These are phyloP conservation scores for Stylonectria norvegica DNA, from an alignment of 2,329 filamentous ascomycete genomes.

Conservation along the genomic window DNA sequence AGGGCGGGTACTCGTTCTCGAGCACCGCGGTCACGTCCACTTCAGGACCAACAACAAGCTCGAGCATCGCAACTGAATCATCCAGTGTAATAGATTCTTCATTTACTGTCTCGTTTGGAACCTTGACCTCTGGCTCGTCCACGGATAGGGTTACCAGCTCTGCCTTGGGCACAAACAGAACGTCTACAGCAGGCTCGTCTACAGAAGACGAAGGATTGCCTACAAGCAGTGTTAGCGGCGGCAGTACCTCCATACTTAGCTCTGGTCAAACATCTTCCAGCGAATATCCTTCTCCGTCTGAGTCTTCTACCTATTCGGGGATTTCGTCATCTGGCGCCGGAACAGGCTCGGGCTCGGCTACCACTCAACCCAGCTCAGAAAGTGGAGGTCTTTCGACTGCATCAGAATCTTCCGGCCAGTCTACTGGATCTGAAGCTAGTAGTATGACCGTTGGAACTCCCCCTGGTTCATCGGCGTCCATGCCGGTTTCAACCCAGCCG, in stretches of 20 bases:
- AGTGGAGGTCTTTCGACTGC: background rate
- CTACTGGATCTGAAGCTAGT: background rate
- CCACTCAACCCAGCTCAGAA: background rate
- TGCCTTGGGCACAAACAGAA: background rate
- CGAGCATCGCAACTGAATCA: background rate
- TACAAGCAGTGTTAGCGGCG: background rate
- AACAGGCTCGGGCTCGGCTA: background rate
- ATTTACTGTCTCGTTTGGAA: background rate
- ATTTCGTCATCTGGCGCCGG: background rate
- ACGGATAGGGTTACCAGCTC: conserved; percentile 1
- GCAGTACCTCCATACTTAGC: too few relatives aligned
- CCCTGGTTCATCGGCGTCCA: background rate
- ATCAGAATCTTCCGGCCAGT: background rate
- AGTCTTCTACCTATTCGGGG: background rate
- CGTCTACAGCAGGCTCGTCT: background rate
- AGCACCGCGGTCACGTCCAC: too few relatives aligned
- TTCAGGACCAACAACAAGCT: background rate
- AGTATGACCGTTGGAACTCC: background rate
- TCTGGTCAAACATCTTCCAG: background rate
- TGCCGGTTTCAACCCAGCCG: background rate
- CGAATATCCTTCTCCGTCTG: background rate
- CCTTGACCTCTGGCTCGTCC: background rate
- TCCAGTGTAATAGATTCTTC: background rate
- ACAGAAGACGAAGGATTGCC: background rate
- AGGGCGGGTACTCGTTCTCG: conserved; percentile 2